These are phyloP conservation scores for Aureobasidium sp. DNA, from an alignment of 2,329 filamentous ascomycete species.

Conservation along the genomic window DNA sequence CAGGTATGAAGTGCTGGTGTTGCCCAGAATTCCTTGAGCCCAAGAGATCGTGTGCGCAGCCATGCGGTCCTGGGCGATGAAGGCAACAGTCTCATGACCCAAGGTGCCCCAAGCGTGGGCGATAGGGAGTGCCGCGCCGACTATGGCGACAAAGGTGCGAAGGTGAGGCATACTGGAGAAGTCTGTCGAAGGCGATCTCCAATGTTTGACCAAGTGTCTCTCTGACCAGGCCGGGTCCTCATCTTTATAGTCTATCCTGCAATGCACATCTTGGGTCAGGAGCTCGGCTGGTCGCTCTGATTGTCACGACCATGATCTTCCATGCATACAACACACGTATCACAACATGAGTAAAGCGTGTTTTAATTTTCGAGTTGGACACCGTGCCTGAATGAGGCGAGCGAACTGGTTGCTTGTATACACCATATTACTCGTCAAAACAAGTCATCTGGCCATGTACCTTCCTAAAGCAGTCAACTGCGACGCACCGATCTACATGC, in stretches of 20 bases:
- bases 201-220: no score
- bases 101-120: constrained; percentile 56
- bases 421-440: background rate
- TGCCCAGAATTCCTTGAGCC: constrained; percentile 48
- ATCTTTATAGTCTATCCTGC: no score
- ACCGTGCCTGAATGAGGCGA: background rate
- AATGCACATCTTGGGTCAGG: no score
- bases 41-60: constrained; percentile 48
- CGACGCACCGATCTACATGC: background rate
- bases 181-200: background rate
- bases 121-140: constrained; percentile 25
- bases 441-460: background rate
- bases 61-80: constrained; percentile 58
- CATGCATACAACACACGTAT: no score
- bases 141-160: background rate
- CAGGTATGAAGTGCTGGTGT: constrained; percentile 52
- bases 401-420: no score
- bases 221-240: no score
- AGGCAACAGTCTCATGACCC: constrained; percentile 62
- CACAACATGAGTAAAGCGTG: no score
- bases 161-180: background rate
- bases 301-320: no score
- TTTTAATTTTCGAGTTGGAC: background rate
- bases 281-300: no score
- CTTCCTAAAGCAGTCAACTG: background rate